Evolutionary conservation across 208 protist species (phyloP).

Genomic region (Crithidia thermophila): DNA sequence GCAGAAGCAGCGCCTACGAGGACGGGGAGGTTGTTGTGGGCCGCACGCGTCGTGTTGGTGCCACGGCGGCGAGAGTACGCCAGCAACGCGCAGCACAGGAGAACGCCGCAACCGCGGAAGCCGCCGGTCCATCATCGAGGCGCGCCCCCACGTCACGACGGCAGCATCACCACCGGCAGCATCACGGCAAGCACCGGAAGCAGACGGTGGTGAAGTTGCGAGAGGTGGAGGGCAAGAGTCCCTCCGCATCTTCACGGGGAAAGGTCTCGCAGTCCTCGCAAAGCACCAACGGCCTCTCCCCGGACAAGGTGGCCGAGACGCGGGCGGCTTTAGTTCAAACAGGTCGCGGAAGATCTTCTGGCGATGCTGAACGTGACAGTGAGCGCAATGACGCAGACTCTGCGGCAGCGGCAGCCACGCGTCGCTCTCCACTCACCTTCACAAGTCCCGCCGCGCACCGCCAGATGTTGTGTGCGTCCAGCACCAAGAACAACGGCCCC

Average conservation of each 20-base stretch:
- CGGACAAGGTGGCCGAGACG: slow-evolving; percentile 13
- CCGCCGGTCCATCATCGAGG: background rate
- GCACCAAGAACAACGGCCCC: slow-evolving; percentile 12
- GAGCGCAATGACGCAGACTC: no score
- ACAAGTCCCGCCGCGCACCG: slow-evolving; percentile 11
- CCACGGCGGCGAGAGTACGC: no score
- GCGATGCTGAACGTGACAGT: no score
- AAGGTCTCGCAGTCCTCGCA: slow-evolving; percentile 24
- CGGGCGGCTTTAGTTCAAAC: no score
- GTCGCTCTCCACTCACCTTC: slow-evolving; percentile 16
- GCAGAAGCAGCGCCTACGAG: background rate
- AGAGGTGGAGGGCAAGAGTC: slow-evolving; percentile 8
- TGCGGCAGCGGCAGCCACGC: background rate
- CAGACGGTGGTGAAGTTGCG: slow-evolving; percentile 4
- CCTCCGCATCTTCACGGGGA: background rate
- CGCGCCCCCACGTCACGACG: background rate
- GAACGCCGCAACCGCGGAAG: background rate
- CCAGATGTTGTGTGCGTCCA: background rate
- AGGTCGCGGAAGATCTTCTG: no score
- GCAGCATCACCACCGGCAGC: background rate
- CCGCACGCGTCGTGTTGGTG: background rate
- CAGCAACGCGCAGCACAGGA: background rate
- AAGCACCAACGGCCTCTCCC: slow-evolving; percentile 25
- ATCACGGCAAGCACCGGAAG: background rate
- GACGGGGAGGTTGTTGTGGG: background rate